Evolutionary conservation across 805 yeast species (phyloP).

Genomic region (Teunomyces stri): DNA sequence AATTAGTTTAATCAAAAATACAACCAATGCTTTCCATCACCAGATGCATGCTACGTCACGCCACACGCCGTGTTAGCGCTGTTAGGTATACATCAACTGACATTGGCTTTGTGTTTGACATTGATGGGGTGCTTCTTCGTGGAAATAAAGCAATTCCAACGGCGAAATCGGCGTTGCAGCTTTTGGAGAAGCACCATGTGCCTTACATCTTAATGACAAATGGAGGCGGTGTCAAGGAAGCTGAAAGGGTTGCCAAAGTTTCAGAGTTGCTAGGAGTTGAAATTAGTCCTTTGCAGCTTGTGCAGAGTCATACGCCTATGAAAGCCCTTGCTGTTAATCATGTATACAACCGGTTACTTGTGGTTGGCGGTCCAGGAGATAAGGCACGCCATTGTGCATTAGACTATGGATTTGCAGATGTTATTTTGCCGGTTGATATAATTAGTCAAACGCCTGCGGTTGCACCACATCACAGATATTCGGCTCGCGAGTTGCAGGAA

Average conservation of each 20-base stretch:
- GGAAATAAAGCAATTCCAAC: constrained; percentile 65
- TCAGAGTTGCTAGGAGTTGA: constrained; percentile 43
- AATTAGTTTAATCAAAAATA: not conserved
- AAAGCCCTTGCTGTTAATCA: constrained; percentile 49
- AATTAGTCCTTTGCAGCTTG: constrained; percentile 61
- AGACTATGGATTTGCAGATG: constrained; percentile 74
- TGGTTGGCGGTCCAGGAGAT: constrained; percentile 80
- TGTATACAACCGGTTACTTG: constrained; percentile 59
- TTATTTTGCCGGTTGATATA: constrained; percentile 70
- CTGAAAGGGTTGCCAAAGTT: constrained; percentile 53
- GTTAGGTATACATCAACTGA: not conserved
- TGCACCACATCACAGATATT: constrained; percentile 67
- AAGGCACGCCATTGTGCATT: constrained; percentile 70
- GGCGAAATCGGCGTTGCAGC: constrained; percentile 59
- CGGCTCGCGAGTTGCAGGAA: constrained; percentile 41
- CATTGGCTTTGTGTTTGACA: constrained; percentile 45
- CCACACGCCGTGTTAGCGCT: not conserved
- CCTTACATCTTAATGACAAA: constrained; percentile 87
- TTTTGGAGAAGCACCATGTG: constrained; percentile 50
- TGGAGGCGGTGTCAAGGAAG: constrained; percentile 82
- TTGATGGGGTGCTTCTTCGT: constrained; percentile 84
- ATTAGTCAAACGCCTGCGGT: constrained; percentile 54
- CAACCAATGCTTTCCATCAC: not conserved
- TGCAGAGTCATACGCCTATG: constrained; percentile 89
- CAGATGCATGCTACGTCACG: not conserved